These are phyloP conservation scores for Capniomyces stellatus DNA, from an alignment of 371 early-diverging fungal genomes.

Conservation along the genomic window DNA sequence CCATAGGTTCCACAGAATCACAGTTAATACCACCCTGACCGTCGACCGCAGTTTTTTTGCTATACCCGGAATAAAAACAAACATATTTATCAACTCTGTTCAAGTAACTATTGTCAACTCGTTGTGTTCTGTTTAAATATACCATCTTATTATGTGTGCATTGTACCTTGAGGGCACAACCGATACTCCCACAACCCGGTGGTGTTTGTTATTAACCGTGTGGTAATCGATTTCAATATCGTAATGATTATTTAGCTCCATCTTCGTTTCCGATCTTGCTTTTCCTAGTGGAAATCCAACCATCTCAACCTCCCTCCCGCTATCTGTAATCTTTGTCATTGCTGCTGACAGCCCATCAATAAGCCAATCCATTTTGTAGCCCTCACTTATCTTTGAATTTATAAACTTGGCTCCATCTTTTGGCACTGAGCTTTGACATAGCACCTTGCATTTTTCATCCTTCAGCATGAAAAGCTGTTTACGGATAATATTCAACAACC, in stretches of 20 bases:
- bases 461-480: constrained; percentile 31
- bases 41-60: constrained; percentile 28
- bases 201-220: constrained; percentile 30
- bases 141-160: background rate
- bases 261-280: constrained; percentile 8
- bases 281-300: constrained; percentile 64
- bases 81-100: no score
- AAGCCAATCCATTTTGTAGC: constrained; percentile 61
- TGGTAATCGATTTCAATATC: constrained; percentile 73
- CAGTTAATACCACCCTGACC: constrained; percentile 24
- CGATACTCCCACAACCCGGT: constrained; percentile 77
- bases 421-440: constrained; percentile 46
- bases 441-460: constrained; percentile 33
- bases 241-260: constrained; percentile 70
- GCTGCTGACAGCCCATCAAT: constrained; percentile 91
- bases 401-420: constrained; percentile 63
- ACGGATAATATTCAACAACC: background rate
- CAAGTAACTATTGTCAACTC: no score
- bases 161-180: constrained; percentile 34
- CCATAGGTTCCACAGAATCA: constrained; percentile 23
- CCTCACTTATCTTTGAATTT: constrained; percentile 60
- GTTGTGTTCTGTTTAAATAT: no score
- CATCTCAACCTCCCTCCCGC: constrained; percentile 39
- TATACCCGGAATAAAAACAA: constrained; percentile 10
- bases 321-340: constrained; percentile 33